These are phyloP conservation scores for Agrostemma githago DNA, from an alignment of 148 eudicot genomes.

Conservation along the genomic window DNA sequence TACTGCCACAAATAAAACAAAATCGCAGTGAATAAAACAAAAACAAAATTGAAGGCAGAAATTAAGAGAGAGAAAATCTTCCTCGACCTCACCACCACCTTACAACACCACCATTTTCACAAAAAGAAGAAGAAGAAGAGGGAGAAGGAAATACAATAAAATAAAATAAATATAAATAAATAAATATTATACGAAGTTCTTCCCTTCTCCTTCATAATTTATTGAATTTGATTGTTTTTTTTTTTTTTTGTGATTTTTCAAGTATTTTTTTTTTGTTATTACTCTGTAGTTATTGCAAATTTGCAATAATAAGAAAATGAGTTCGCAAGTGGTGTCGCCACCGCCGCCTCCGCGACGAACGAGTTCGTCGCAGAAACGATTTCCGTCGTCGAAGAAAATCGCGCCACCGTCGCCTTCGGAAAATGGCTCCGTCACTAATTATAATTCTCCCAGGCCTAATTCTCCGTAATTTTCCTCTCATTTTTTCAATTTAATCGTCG, in stretches of 20 bases:
- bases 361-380: constrained; percentile 46
- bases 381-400: constrained; percentile 34
- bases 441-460: constrained; percentile 43
- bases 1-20: too few relatives aligned
- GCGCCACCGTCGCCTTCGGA: constrained; percentile 41
- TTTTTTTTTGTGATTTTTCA: neutral
- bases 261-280: neutral
- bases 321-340: constrained; percentile 39
- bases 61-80: constrained; percentile 2
- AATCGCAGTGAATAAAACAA: too few relatives aligned
- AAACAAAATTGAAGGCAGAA: constrained; percentile 1
- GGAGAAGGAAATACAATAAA: constrained; percentile 3
- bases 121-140: neutral
- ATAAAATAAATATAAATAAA: neutral
- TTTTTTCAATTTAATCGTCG: neutral
- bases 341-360: constrained; percentile 46
- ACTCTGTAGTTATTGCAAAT: neutral
- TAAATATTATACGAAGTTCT: neutral
- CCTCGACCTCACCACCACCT: neutral
- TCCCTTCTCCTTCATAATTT: neutral
- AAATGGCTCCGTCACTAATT: constrained; percentile 35
- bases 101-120: neutral
- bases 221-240: neutral
- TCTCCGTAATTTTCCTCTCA: constrained; percentile 46
- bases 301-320: constrained; percentile 37